A percentile compares a stretch with the other conserved stretches of the same genome.
Evolutionary conservation across 2,329 filamentous ascomycete genomes (phyloP).

Genomic region (Cladosporium sp.): DNA sequence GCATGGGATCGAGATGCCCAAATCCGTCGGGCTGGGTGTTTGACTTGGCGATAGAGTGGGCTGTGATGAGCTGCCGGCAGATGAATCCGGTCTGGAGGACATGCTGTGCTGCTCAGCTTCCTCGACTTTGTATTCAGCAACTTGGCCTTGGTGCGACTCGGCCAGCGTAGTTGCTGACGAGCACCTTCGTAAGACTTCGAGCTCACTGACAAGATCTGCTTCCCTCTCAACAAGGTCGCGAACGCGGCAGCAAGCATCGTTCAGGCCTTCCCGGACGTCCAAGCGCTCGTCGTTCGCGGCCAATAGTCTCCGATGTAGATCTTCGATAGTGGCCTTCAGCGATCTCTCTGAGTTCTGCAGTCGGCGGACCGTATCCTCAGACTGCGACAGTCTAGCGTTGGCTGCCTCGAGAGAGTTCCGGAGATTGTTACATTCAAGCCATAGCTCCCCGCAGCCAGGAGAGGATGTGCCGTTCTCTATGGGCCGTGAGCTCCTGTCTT

Average conservation of each 20-base stretch:
- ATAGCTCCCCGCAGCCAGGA: slow-evolving; percentile 30
- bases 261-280: slow-evolving; percentile 33
- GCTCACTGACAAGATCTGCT: slow-evolving; percentile 23
- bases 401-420: slow-evolving; percentile 34
- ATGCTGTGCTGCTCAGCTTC: too few species aligned
- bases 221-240: slow-evolving; percentile 29
- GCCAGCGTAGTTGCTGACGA: neutral
- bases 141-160: too few species aligned
- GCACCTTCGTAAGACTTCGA: slow-evolving; percentile 12
- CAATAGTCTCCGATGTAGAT: slow-evolving; percentile 37
- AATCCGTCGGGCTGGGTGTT: slow-evolving; percentile 7
- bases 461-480: neutral
- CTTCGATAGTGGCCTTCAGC: slow-evolving; percentile 34
- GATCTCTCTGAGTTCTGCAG: slow-evolving; percentile 34
- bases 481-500: too few species aligned
- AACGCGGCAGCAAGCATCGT: slow-evolving; percentile 33
- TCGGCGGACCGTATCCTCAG: slow-evolving; percentile 38
- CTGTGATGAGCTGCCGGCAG: neutral
- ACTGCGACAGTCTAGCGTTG: slow-evolving; percentile 34
- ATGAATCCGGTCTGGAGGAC: too few species aligned
- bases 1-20: slow-evolving; percentile 18
- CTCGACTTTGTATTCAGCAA: too few species aligned
- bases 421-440: slow-evolving; percentile 36
- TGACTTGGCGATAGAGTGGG: neutral
- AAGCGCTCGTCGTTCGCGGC: slow-evolving; percentile 39